Evolutionary conservation across 352 stramenopile species (phyloP), one percentile per base, ranked within the genome.

Genomic region (Globisporangium cystogenes): DNA sequence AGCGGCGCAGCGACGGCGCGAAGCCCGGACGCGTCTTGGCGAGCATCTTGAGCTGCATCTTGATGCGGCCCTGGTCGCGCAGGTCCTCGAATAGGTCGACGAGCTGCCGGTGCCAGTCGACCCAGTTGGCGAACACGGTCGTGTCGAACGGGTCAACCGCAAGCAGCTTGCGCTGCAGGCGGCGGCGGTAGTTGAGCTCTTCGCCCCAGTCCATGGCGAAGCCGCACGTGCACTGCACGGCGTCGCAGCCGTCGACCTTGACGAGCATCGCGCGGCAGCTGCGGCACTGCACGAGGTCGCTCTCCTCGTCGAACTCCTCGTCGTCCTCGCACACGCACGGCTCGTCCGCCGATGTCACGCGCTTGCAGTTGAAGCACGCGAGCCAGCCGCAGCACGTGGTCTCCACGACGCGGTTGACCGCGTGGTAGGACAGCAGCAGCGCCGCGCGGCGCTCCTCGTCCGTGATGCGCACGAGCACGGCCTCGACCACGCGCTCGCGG

Each of bases 221-320:
- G n/a, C 61, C 61, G 27, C 61, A 68, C 51, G 29, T 56, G 53
- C 61, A 68, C 24, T 12, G 16, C 14, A 65, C 56, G 2, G 43
- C 27, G 48, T 53, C 47, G 53, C 61, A 68, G 35, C 61, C 61
- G 31, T 68, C 61, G 14, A 62, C 51, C 44, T 68, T 68, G 48
- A 68, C 56, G 44, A 68, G 62, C 5, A 52, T 52, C 48, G 60
- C 57, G 45, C 55, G 61, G 48, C 61, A 68, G 50, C 40, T 52
- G n/a, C 61, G 56, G 37, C 61, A 68, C 49, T 65, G 41, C 15
- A 68, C 52, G 12, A 68, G 51, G 64, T 56, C 10, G 59, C n/a
- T 15, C 39, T 39, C 33, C 33, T 39, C 33, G 33, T 39, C 33
- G 33, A 39, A 18, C 33, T 39, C 33, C 33, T 39, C 33, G 10